Base-by-base conservation (phyloP, 768 basidiomycete genomes). In the Tricholoma furcatifolium region DNA sequence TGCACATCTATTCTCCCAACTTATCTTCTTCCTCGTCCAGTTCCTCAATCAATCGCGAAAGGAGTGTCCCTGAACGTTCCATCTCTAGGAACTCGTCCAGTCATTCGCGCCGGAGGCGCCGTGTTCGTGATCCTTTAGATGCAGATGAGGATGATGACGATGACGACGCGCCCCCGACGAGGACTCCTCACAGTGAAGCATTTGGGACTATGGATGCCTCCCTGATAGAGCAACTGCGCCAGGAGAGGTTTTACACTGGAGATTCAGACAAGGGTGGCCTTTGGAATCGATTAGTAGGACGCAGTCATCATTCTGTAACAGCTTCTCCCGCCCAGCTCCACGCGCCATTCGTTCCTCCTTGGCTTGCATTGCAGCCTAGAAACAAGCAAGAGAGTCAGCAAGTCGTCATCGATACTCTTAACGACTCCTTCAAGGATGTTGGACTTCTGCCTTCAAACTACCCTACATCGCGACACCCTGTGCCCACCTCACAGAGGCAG, bases 341-440 rank as follows among this genome's bases (percentile, higher is more conserved):
- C 15, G 58, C 62, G 12, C 60, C 64, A 32, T 74, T 70, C 42
- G 61, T 66, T 11, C 70, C 81, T 21, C 79, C 79, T 6, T 93
- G 90, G 91, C 68, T 91, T 47, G 76, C 75, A 34, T 75, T 87
- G 51, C 79, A 82, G 7, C 78, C 83, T 2, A 79, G 87, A 40
- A 76, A 77, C 41, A 79, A 81, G 64, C 81, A 83, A 51, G 89
- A 91, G 63, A 81, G 84, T 54, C 79, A 83, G 11, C 81, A 84
- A 60, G 79, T 82, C 44, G 82, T 86, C 23, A 82, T 90, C 48
- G 79, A 81, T 50, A 85, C 83, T 57, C 68, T 93, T 23, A 85
- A 85, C 55, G 78, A 79, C 54, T 89, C 88, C 3, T 92, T 93
- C 72, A 83, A 84, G 66, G 88, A 87, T 48, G 90, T 91, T 21